Percentiles rank a stretch among this genome's conserved stretches.
Evolutionary conservation across 495 filamentous ascomycete species (phyloP).

Genomic region (Podospora tetraspora): DNA sequence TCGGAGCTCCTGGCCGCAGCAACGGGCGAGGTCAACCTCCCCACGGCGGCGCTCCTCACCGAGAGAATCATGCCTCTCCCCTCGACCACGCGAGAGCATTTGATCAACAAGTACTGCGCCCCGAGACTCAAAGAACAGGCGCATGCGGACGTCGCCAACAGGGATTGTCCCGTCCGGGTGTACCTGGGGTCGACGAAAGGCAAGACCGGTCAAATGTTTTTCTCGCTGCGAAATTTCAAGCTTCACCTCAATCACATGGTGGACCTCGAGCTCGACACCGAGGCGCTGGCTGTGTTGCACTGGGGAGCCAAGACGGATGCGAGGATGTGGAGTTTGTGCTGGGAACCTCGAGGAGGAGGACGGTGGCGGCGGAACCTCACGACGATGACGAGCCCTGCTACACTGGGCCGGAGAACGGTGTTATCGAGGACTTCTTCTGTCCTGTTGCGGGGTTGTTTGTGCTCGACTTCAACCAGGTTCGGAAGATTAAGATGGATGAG

Average conservation of each 20-base stretch:
- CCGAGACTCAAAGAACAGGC: conserved; percentile 11
- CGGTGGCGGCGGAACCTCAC: neutral
- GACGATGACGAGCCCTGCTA: conserved; percentile 2
- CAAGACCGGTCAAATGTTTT: conserved; percentile 1
- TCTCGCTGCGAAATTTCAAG: conserved; percentile 20
- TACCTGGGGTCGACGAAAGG: conserved; percentile 24
- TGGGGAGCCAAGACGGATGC: conserved; percentile 19
- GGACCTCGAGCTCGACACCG: conserved; percentile 9
- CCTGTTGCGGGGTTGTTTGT: conserved; percentile 21
- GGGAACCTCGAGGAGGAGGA: conserved; percentile 1
- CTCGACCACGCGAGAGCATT: neutral
- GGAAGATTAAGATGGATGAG: conserved; percentile 21
- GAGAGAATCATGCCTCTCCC: conserved; percentile 15
- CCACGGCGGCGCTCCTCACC: conserved; percentile 4
- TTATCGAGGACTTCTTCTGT: conserved; percentile 14
- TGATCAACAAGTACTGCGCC: conserved; percentile 29
- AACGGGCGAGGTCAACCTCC: conserved; percentile 4
- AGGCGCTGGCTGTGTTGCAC: conserved; percentile 14
- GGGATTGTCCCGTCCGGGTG: conserved; percentile 25
- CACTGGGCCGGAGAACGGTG: conserved; percentile 13
- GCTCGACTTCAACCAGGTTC: conserved; percentile 28
- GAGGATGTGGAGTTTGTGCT: conserved; percentile 22
- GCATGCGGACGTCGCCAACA: conserved; percentile 15
- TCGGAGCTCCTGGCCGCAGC: conserved; percentile 1
- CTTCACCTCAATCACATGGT: conserved; percentile 20